Conservation (phyloP, 306 rosid genomes). For the Carpinus viminea region DNA sequence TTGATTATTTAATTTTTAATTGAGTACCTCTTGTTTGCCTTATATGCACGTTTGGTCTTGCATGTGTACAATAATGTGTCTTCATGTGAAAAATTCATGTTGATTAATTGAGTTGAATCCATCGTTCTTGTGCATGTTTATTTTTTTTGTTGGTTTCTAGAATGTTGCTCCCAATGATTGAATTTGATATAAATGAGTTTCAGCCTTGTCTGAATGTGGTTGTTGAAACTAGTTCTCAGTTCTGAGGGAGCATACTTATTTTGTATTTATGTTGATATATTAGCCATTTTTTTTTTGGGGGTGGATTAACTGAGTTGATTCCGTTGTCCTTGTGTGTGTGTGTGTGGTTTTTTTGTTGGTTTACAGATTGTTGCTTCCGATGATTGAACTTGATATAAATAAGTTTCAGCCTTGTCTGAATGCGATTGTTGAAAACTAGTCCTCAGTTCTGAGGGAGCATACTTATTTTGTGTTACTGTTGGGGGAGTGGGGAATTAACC, state of each 20-base stretch:
- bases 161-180: constrained; percentile 18
- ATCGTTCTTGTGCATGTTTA: background rate
- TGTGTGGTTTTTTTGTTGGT: background rate
- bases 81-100: background rate
- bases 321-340: background rate
- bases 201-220: constrained; percentile 23
- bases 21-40: background rate
- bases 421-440: background rate
- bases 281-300: too few species aligned
- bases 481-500: background rate
- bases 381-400: constrained; percentile 9
- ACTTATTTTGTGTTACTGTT: background rate
- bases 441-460: constrained; percentile 19
- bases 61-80: background rate
- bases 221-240: constrained; percentile 5
- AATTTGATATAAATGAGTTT: constrained; percentile 14
- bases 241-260: constrained; percentile 17
- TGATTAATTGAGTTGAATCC: background rate
- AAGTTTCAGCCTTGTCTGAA: constrained; percentile 32
- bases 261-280: too few species aligned
- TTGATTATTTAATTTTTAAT: background rate
- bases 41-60: background rate
- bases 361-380: background rate
- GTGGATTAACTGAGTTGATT: background rate
- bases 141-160: background rate